Percentiles rank a stretch among this genome's conserved stretches.
phyloP scores from a whole-genome alignment of 75 land plant genomes.

The Adiantum capillusveneris region DNA sequence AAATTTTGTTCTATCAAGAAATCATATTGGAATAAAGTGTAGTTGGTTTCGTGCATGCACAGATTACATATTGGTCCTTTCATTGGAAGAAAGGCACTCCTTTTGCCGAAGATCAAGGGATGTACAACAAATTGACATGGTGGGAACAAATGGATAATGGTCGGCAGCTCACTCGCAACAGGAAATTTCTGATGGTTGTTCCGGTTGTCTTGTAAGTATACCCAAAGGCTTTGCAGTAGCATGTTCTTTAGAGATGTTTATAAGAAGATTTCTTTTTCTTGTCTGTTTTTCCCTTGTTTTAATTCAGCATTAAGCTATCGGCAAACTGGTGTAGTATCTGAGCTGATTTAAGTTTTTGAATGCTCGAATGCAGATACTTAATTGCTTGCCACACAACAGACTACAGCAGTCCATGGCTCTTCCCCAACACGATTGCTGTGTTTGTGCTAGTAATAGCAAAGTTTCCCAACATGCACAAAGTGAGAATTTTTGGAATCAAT shows the following conservation, averaged over 20 bases:
- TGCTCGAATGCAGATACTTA: slow-evolving; percentile 54
- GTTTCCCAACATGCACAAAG: slow-evolving; percentile 93
- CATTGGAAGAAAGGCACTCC: slow-evolving; percentile 52
- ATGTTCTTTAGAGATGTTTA: too few species aligned
- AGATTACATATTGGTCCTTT: slow-evolving; percentile 40
- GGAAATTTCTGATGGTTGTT: slow-evolving; percentile 35
- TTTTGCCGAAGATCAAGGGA: slow-evolving; percentile 43
- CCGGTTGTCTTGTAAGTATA: slow-evolving; percentile 29
- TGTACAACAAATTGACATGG: slow-evolving; percentile 43
- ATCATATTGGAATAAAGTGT: too few species aligned
- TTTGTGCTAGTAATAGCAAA: slow-evolving; percentile 76
- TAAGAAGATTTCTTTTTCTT: too few species aligned
- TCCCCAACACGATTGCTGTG: slow-evolving; percentile 76
- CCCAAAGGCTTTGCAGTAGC: too few species aligned
- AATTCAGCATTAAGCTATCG: too few species aligned
- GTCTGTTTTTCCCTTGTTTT: too few species aligned
- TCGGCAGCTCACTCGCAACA: slow-evolving; percentile 35
- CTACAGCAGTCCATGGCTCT: slow-evolving; percentile 65
- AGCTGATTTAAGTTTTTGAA: too few species aligned
- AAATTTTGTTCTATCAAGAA: too few species aligned
- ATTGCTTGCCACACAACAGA: slow-evolving; percentile 92
- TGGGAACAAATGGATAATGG: slow-evolving; percentile 46
- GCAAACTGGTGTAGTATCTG: too few species aligned
- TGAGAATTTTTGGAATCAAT: slow-evolving; percentile 85
- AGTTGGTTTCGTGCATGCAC: background rate